A percentile compares a stretch with the other conserved stretches of the same genome.
These are phyloP conservation scores for Coemansia reversa DNA, from an alignment of 192 early-diverging fungal genomes.

Conservation along the genomic window DNA sequence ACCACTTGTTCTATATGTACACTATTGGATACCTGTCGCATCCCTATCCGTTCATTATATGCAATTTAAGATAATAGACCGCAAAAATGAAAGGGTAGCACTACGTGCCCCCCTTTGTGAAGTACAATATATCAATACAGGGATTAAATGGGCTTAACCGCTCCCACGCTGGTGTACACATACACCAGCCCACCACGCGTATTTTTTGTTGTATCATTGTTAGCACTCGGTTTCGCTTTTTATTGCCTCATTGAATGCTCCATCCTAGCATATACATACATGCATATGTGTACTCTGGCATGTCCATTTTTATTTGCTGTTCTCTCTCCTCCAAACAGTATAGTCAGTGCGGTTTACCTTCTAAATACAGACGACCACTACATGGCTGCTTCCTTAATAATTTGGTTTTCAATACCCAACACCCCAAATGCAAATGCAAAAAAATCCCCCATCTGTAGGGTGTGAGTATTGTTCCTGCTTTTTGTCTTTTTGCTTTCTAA, in stretches of 20 bases:
- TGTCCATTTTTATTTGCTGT: background rate
- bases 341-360: background rate
- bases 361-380: background rate
- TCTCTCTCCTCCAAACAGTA: background rate
- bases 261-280: background rate
- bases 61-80: slow-evolving; percentile 1
- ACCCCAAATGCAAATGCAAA: background rate
- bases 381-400: background rate
- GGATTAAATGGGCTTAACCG: background rate
- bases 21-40: background rate
- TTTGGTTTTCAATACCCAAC: background rate
- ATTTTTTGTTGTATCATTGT: background rate
- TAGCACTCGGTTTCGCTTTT: background rate
- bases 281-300: background rate
- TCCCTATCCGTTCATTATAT: background rate
- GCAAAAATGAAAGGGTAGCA: background rate
- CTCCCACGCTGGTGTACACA: background rate
- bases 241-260: background rate
- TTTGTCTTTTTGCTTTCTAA: background rate
- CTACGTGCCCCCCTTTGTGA: background rate
- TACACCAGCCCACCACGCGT: background rate
- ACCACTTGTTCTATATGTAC: background rate
- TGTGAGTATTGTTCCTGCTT: background rate
- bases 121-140: background rate
- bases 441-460: background rate